Evolutionary conservation across 495 filamentous ascomycete species (phyloP), one percentile per base, ranked within the genome.

Genomic region (Tuber indicum): DNA sequence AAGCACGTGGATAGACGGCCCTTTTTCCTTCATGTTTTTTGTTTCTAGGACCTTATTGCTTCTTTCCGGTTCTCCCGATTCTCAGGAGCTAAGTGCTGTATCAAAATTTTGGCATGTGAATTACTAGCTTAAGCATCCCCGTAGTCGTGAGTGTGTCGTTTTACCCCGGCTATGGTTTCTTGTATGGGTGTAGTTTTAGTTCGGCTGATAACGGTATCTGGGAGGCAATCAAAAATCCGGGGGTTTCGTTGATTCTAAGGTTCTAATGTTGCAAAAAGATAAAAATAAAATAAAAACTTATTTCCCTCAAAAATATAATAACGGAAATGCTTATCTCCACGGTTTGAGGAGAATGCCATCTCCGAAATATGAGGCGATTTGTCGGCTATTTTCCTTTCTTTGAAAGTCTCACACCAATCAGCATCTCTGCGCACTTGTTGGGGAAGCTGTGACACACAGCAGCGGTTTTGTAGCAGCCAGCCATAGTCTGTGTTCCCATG

Each of bases 401-500:
- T 7, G 26, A 66, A 66, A 36, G 3, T 32, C 58, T 17, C 58
- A 66, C 58, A 66, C 58, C 12, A 26, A 62, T 36, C 58, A 36
- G 26, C 26, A 66, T 36, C 58, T 16, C 58, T 19, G 1, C 26
- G 58, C 26, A 5, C 26, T 36, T 36, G 14, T 36, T 36, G 58
- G 58, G n/a, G n/a, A 62, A 62, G 10, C n/a, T 26, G 52, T 62
- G 74, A 73, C 74, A 71, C 74, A 71, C 74, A 70, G 71, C 71
- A 76, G 71, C 72, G 76, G 52, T 73, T 73, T 52, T 79, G 78
- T 45, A 79, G 66, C 45, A 76, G 78, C 43, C 45, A 49, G 76
- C 62, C 71, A 77, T 62, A 62, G 52, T 32, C 44, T 43, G 9
- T n/a, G 75, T 39, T 58, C 73, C 73, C 70, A 72, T 75, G 62